Percentiles rank a stretch among this genome's conserved stretches.
phyloP scores from a whole-genome alignment of 1,284 basidiomycete species.

The Phaffia rhodozyma region DNA sequence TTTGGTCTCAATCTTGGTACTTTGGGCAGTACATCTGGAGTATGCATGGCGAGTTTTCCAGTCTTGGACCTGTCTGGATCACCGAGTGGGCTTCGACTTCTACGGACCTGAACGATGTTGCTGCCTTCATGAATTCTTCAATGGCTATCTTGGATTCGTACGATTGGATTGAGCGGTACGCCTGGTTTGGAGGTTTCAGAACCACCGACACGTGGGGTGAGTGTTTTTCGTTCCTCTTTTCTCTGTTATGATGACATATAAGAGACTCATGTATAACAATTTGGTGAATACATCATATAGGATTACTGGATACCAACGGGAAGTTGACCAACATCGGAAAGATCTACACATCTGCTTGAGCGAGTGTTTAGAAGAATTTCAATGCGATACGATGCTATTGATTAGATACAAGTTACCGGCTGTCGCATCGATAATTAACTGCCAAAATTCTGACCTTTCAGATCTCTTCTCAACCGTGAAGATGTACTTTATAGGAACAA shows the following conservation, averaged over 20 bases:
- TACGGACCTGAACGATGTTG: neutral
- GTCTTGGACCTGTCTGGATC: neutral
- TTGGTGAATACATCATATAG: no score
- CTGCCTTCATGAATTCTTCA: neutral
- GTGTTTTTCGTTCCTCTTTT: neutral
- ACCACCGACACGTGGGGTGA: neutral
- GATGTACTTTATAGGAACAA: no score
- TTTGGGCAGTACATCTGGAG: neutral
- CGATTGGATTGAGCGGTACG: neutral
- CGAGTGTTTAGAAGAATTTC: no score
- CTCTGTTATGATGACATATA: neutral
- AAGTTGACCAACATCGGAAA: no score
- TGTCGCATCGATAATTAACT: no score
- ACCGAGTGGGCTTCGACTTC: constrained; percentile 7
- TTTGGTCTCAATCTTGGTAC: neutral
- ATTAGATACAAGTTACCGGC: no score
- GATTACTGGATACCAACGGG: no score
- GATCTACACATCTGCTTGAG: no score
- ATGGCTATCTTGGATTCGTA: neutral
- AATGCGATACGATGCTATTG: no score
- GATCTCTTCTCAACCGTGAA: no score
- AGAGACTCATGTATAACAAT: no score
- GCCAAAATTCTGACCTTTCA: no score
- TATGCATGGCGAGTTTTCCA: neutral
- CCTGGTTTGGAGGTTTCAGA: constrained; percentile 5